Evolutionary conservation across 805 yeast species (phyloP), one percentile per base, ranked within the genome.

Genomic region (Suhomyces sp.): DNA sequence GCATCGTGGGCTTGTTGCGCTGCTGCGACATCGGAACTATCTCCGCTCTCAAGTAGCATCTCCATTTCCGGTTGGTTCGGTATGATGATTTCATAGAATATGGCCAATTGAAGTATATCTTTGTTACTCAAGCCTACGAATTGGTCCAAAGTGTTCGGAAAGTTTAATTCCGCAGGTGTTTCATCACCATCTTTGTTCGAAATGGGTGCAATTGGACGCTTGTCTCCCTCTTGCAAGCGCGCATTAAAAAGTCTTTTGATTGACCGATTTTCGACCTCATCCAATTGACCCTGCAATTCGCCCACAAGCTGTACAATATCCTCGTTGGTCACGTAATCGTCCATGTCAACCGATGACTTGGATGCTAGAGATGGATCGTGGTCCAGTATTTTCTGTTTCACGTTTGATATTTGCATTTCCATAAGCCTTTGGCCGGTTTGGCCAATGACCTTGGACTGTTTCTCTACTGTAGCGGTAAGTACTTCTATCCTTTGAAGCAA

Each of bases 271-370:
- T 92, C 98, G 31, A 87, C 65, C 21, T 79, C 73, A 49, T 88
- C 92, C 61, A 92, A 76, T 69, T 92, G 97, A 7, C 89, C 88
- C 68, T 92, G 97, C 51, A 92, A 72, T 67, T 92, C 98, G 9
- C 89, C 89, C 12, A 91, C 97, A 44, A 92, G 75, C 63, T 89
- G 93, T 3, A 87, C 87, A 10, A 92, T 71, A 63, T 93, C 98
- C 52, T 88, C 96, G 58, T 89, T 86, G 3, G 93, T 83, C 35
- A 85, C 89, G 57, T 78, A 85, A 56, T 86, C 89, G 53, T 82
- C 86, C 48, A 63, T 56, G 49, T 58, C 61, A 22, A 55, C 57
- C 15, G 57, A 41, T 13, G 49, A 48, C 17, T 49, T 52, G 24
- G 53, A 44, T 44, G 68, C 54, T 44, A 44, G 21, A n/a, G 43